Conservation (phyloP, 1,284 basidiomycete species). For the Puccinia coronata region DNA sequence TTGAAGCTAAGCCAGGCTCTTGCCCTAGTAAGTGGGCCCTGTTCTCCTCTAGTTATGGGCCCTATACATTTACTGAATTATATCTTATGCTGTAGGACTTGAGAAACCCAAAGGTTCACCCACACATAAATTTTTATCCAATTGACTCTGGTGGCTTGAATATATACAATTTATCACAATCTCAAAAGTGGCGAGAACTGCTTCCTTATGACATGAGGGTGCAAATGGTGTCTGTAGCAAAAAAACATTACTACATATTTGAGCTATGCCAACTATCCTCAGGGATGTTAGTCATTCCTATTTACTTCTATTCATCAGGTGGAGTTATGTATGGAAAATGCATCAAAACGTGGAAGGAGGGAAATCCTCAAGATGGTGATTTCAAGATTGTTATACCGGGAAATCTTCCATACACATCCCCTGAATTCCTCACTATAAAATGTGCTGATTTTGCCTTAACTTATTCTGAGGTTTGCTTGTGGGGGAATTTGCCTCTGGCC, state of each 20-base stretch:
- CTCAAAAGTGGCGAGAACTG: not conserved
- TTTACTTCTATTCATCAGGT: not conserved
- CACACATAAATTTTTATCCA: too few relatives aligned
- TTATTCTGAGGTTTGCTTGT: not conserved
- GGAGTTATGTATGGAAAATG: not conserved
- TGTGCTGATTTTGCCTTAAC: not conserved
- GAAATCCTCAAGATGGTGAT: too few relatives aligned
- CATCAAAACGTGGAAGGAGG: not conserved
- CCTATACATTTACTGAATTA: too few relatives aligned
- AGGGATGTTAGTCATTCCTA: not conserved
- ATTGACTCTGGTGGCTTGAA: not conserved
- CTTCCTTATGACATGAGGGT: not conserved
- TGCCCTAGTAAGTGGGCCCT: too few relatives aligned
- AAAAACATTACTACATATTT: slow-evolving; percentile 5
- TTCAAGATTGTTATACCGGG: too few relatives aligned
- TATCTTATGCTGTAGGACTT: not conserved
- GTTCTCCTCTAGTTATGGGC: too few relatives aligned
- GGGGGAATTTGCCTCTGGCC: not conserved
- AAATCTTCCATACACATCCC: not conserved
- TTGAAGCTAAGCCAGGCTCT: too few relatives aligned
- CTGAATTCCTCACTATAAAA: not conserved
- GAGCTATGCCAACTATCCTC: not conserved
- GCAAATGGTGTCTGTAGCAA: not conserved
- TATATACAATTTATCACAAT: slow-evolving; percentile 19
- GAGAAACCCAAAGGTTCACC: not conserved